Evolutionary conservation across 2,329 filamentous ascomycete species (phyloP), one percentile per base, ranked within the genome.

Genomic region (Diaporthe humulicola): DNA sequence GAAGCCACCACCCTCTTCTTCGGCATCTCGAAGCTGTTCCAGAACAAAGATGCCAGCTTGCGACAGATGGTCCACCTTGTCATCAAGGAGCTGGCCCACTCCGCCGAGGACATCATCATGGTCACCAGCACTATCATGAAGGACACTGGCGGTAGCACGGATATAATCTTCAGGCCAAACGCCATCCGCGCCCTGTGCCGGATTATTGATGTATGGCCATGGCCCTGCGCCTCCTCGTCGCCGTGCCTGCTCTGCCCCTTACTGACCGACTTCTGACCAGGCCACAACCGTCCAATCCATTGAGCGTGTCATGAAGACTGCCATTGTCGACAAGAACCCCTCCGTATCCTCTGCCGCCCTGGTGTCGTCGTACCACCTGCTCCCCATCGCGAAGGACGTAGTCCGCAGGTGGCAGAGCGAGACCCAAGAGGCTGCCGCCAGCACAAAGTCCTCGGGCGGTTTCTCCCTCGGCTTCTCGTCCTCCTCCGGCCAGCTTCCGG

Each of bases 81-180:
- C 83, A 95, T 98, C 88, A 99, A 98, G 91, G 97, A 99, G 90
- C 90, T 99, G 81, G 95, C 96, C 79, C 92, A 93, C 84, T 98
- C 95, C 33, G 97, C 97, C 75, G 95, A 98, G 87, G 97, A 99
- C 89, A 97, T 98, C 78, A 99, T 99, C 84, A 98, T 99, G 97
- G 97, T 98, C 77, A 99, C 97, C 25, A 98, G 95, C 86, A 98
- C 96, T 79, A 98, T 99, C 80, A 99, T 98, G 97, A 99, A 99
- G 89, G 97, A 99, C 84, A 98, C 96, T 15, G 95, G 96, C 70
- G 95, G 97, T 77, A 95, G 96, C 81, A 98, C 95, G 81, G 97
- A 98, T 83, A 93, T 96, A 71, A 92, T 98, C 73, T 98, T 96
- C 88, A 91, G 97, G 81, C 95, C 97, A 70, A 99, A 99, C 87